A percentile compares a stretch with the other conserved stretches of the same genome.
phyloP scores from a whole-genome alignment of 2,329 filamentous ascomycete genomes.

The Colletotrichum coccodes region DNA sequence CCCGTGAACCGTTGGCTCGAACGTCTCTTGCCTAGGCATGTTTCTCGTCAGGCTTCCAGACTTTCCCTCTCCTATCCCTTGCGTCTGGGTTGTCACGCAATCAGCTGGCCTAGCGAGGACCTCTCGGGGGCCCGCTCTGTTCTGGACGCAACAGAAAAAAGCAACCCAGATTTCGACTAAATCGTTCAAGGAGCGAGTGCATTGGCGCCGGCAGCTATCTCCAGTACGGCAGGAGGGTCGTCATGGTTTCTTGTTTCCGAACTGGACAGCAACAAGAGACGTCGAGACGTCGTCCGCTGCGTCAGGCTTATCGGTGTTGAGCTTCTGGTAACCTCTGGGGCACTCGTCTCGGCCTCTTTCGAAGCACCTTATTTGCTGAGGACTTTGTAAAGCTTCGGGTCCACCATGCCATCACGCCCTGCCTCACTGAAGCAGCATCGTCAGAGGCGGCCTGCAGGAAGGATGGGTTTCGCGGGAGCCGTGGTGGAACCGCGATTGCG shows the following conservation, averaged over 20 bases:
- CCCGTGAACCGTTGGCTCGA: background rate
- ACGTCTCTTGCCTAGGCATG: background rate
- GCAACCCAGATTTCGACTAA: background rate
- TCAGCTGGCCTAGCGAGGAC: background rate
- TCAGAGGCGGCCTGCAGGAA: background rate
- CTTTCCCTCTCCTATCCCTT: background rate
- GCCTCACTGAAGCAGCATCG: background rate
- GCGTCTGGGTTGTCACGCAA: background rate
- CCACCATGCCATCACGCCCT: background rate
- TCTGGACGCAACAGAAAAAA: background rate
- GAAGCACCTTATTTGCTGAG: background rate
- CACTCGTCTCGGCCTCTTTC: background rate
- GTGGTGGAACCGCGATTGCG: background rate
- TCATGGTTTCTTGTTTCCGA: background rate
- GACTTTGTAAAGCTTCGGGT: background rate
- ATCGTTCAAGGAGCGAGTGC: background rate
- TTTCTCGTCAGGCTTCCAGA: background rate
- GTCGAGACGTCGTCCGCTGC: background rate
- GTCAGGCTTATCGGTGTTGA: background rate
- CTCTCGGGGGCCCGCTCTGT: background rate
- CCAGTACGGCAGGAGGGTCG: background rate
- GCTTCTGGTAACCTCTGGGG: background rate
- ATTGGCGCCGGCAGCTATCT: background rate
- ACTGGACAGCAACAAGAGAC: background rate
- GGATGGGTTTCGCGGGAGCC: slow-evolving; percentile 23